These are phyloP conservation scores for Fusarium floridanum DNA, from an alignment of 2,329 filamentous ascomycete species.

Conservation along the genomic window DNA sequence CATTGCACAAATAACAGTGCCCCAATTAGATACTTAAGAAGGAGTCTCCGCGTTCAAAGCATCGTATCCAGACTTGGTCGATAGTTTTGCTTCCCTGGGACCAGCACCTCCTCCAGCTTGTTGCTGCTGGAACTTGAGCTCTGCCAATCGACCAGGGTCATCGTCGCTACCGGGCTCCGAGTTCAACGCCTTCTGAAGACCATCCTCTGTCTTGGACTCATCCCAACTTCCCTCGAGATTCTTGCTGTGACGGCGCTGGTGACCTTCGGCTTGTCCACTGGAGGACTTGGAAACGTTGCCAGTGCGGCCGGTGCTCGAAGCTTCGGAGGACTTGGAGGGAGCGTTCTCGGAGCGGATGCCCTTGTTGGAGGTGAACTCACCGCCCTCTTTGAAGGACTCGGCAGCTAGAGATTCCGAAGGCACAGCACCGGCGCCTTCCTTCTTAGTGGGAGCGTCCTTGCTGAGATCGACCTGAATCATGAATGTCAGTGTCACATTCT, in stretches of 20 bases:
- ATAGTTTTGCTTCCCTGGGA: constrained; percentile 44
- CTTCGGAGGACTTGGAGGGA: constrained; percentile 12
- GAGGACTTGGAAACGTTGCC: constrained; percentile 20
- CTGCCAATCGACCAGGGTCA: constrained; percentile 62
- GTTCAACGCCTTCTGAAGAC: constrained; percentile 54
- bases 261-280: constrained; percentile 49
- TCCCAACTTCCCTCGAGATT: constrained; percentile 56
- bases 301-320: constrained; percentile 14
- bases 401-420: constrained; percentile 80
- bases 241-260: constrained; percentile 59
- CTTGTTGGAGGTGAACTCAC: constrained; percentile 72
- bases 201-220: constrained; percentile 51
- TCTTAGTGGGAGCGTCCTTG: constrained; percentile 61
- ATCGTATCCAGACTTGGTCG: constrained; percentile 49
- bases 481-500: constrained; percentile 6
- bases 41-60: constrained; percentile 46
- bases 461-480: constrained; percentile 59
- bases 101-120: constrained; percentile 44
- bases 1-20: not conserved
- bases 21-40: constrained; percentile 35
- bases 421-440: constrained; percentile 75
- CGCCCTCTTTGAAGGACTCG: constrained; percentile 73
- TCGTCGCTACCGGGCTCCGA: constrained; percentile 61
- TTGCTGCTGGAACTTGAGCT: constrained; percentile 55
- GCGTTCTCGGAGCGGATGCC: constrained; percentile 53